phyloP scores from a whole-genome alignment of 2,329 filamentous ascomycete species.

The Macrophomina phaseolina region DNA sequence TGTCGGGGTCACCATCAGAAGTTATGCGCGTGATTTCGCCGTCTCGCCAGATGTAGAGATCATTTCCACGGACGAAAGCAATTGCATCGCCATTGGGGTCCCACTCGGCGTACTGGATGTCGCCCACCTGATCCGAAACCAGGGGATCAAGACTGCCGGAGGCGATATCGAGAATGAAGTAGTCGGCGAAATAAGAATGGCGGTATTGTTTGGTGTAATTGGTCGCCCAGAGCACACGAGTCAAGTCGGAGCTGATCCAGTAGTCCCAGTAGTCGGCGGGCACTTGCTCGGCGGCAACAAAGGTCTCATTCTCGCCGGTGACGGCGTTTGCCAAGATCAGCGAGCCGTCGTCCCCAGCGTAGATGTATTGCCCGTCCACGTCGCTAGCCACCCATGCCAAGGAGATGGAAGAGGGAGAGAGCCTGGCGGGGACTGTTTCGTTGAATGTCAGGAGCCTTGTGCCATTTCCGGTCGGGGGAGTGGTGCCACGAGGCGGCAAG shows the following conservation, averaged over 20 bases:
- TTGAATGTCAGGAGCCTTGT: slow-evolving; percentile 65
- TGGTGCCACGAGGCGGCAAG: slow-evolving; percentile 59
- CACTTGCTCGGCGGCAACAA: slow-evolving; percentile 64
- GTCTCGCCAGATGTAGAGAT: slow-evolving; percentile 65
- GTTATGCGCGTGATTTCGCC: slow-evolving; percentile 64
- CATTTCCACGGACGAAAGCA: slow-evolving; percentile 71
- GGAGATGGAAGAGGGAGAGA: slow-evolving; percentile 48
- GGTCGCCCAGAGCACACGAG: slow-evolving; percentile 65
- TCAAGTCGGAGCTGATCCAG: slow-evolving; percentile 66
- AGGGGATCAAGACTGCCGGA: slow-evolving; percentile 62
- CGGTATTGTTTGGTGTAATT: slow-evolving; percentile 74
- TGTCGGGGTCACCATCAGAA: slow-evolving; percentile 63
- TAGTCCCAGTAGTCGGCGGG: slow-evolving; percentile 63
- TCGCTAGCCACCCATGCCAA: slow-evolving; percentile 63
- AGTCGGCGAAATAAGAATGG: slow-evolving; percentile 71
- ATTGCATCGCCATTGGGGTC: slow-evolving; percentile 64
- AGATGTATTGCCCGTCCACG: slow-evolving; percentile 68
- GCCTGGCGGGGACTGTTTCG: slow-evolving; percentile 49
- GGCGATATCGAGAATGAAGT: slow-evolving; percentile 67
- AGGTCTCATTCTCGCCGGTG: slow-evolving; percentile 61
- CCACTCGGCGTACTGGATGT: slow-evolving; percentile 71
- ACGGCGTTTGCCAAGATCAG: slow-evolving; percentile 68
- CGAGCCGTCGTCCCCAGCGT: slow-evolving; percentile 51
- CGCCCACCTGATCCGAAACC: slow-evolving; percentile 63
- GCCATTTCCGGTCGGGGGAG: slow-evolving; percentile 63